Base-by-base conservation (phyloP, 176 grass and related monocot genomes). In the bread wheat (Triticum aestivum) region DNA sequence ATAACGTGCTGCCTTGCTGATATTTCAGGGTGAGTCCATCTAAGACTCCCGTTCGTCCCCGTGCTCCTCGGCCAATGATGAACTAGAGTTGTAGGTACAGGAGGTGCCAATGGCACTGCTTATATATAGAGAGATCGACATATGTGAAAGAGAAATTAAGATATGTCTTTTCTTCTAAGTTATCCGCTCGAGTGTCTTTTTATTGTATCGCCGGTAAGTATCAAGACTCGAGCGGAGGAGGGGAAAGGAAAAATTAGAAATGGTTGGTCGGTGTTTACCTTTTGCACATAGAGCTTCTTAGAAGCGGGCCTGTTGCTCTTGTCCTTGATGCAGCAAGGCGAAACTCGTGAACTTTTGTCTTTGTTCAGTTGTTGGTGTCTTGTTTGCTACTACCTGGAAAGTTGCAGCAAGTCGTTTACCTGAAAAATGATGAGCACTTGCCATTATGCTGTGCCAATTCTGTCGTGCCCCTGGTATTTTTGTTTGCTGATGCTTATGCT, bases 41-140 rank as follows among this genome's bases (percentile, higher is more conserved):
- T 3, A 99, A 99, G 92, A 99, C 97, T 64, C 97, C 97, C 11
- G 97, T 99, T 83, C 94, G 97, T 44, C 97, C 97, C 18, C 90
- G 94, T n/a, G 83, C 90, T 47, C 92, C 90, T 91, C 94, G 94
- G 77, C 85, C 85, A 70, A 63, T 85, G 68, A 89, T 88, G 86
- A 86, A 91, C 84, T 96, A 89, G 93, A 89, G 86, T 84, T 85
- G 78, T 91, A 95, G 90, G 88, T 92, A 92, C 92, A 92, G 88
- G 89, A 91, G 64, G 86, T 96, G 90, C 84, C 87, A 77, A 87
- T 88, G 87, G 93, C 91, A 91, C 91, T 88, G 73, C 81, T 90
- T 87, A 87, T 87, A 92, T 92, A 92, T 91, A 95, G 77, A 89
- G 86, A 95, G 69, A 91, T 79, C 91, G 73, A 84, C 80, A 86